phyloP scores from a whole-genome alignment of 2,329 filamentous ascomycete genomes.

The Cercospora sojina region DNA sequence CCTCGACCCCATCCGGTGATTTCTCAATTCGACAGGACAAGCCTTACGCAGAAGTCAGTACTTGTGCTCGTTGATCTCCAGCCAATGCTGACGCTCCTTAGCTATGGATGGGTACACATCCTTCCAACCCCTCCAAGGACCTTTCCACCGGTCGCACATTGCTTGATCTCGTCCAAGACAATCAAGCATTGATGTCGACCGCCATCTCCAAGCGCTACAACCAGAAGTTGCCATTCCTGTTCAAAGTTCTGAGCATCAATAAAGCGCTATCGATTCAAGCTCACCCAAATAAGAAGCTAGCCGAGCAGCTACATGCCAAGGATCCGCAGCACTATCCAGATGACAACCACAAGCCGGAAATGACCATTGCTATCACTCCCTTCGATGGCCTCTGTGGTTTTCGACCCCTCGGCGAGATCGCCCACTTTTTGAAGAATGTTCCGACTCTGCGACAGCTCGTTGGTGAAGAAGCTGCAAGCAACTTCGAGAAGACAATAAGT shows the following conservation, averaged over 20 bases:
- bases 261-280: constrained; percentile 97
- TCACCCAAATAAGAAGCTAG: constrained; percentile 70
- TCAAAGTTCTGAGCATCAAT: constrained; percentile 95
- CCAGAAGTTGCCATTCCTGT: constrained; percentile 85
- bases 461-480: constrained; percentile 48
- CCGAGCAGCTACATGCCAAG: constrained; percentile 78
- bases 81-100: constrained; percentile 43
- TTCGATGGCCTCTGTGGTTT: constrained; percentile 98
- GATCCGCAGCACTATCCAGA: constrained; percentile 96
- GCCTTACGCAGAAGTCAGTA: constrained; percentile 84
- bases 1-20: constrained; percentile 72
- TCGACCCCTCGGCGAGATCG: constrained; percentile 80
- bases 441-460: constrained; percentile 51
- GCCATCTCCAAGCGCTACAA: constrained; percentile 73
- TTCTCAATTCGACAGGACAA: constrained; percentile 80
- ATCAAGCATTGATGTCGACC: constrained; percentile 74
- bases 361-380: constrained; percentile 95
- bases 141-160: constrained; percentile 78
- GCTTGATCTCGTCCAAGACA: constrained; percentile 82
- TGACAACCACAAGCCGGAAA: constrained; percentile 99
- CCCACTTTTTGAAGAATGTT: constrained; percentile 73
- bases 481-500: constrained; percentile 50
- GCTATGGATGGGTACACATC: constrained; percentile 99
- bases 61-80: not conserved
- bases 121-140: constrained; percentile 91